Evolutionary conservation across 1,284 basidiomycete species (phyloP), one percentile per base, ranked within the genome.

Genomic region (Ceratobasidium sp.): DNA sequence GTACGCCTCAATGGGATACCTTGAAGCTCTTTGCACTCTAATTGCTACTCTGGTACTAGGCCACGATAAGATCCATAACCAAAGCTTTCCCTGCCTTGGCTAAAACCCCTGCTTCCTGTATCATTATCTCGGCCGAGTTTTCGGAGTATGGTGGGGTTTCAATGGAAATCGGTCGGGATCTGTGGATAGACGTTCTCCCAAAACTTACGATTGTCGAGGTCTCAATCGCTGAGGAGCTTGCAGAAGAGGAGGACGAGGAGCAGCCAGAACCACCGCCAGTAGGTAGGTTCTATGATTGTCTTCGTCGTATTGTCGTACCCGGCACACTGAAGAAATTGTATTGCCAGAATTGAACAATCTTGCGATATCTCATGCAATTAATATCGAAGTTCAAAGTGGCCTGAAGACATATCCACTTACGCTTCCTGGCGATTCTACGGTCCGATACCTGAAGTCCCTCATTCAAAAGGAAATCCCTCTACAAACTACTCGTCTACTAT

Each of bases 41-140:
- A 33, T 52, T 17, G 5, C 13, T 3, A n/a, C 44, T 13, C 46
- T 10, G 17, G 10, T 48, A 9, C 33, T 56, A 75, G 71, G 59
- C 59, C 10, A 65, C 61, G 5, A 54, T 75, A 64, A 7, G 2
- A 4, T 64, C 23, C n/a, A 28, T 75, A 7, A 38, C 23, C 3
- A n/a, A 52, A 4, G 71, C 59, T 9, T 75, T 65, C n/a, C 71
- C 59, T 28, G 33, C 50, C 17, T 48, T 65, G 23, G 38, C 59
- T n/a, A 33, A n/a, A 4, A 52, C n/a, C 4, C 28, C 71, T 6
- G 10, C 52, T 23, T 50, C 59, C n/a, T 33, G 23, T 23, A 64
- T 75, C 42, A 38, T 46, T 5, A 13, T 75, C 2, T 65, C 40
- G 12, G 59, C 71, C 2, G 26, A 20, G n/a, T 75, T 75, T 65